These are phyloP conservation scores for Cutaneotrichosporon mucoides DNA, from an alignment of 1,284 basidiomycete species.

Conservation along the genomic window DNA sequence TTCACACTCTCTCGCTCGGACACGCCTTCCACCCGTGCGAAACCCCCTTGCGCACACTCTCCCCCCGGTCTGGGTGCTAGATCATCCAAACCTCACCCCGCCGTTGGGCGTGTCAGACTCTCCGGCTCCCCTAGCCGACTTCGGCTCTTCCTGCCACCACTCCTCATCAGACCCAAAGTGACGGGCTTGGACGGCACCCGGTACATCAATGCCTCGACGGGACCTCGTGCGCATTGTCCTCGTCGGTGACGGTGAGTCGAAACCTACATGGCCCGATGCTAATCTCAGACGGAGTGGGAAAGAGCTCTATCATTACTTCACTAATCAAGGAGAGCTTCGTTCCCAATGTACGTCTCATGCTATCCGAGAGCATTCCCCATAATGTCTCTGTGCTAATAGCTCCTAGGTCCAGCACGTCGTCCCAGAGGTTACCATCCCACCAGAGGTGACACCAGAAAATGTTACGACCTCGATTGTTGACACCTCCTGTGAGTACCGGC, in stretches of 20 bases:
- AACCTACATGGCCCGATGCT: neutral
- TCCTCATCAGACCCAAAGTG: no score
- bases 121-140: no score
- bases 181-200: neutral
- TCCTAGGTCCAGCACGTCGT: slow-evolving; percentile 79
- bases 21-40: no score
- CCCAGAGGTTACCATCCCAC: slow-evolving; percentile 92
- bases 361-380: neutral
- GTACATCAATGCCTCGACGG: slow-evolving; percentile 37
- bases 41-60: neutral
- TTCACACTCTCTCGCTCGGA: no score
- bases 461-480: slow-evolving; percentile 94
- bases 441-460: slow-evolving; percentile 91
- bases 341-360: slow-evolving; percentile 62
- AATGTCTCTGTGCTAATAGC: neutral
- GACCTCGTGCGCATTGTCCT: slow-evolving; percentile 68
- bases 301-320: slow-evolving; percentile 90
- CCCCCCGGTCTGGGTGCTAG: neutral
- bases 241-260: slow-evolving; percentile 76
- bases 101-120: no score
- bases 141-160: no score
- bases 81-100: no score
- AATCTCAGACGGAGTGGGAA: slow-evolving; percentile 77
- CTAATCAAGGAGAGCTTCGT: slow-evolving; percentile 94
- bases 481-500: slow-evolving; percentile 69